Percentiles rank a stretch among this genome's conserved stretches.
phyloP scores from a whole-genome alignment of 345 rosid genomes.

The thale cress (Arabidopsis thaliana) region DNA sequence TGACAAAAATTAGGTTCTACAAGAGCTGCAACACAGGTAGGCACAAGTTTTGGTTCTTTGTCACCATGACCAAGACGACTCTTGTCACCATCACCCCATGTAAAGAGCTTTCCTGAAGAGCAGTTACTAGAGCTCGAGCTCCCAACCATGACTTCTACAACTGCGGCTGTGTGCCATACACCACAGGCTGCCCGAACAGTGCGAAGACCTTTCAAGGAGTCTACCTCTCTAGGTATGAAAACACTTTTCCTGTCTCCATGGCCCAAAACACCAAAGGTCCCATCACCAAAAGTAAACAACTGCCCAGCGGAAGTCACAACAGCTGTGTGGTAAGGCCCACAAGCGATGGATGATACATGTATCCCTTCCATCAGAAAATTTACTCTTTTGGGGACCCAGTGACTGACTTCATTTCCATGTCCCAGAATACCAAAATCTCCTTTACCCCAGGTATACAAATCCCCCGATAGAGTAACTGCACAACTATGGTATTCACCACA shows the following conservation, averaged over 20 bases:
- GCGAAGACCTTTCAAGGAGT: conserved; percentile 62
- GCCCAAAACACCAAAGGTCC: conserved; percentile 82
- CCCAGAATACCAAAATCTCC: conserved; percentile 69
- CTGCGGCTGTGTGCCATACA: conserved; percentile 92
- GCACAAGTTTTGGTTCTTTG: conserved; percentile 92
- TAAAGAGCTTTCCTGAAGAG: conserved; percentile 94
- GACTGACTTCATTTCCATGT: conserved; percentile 60
- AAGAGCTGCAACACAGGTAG: conserved; percentile 96
- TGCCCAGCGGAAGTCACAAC: conserved; percentile 68
- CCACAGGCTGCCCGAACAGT: conserved; percentile 71
- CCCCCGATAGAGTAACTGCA: conserved; percentile 71
- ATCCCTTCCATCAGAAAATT: conserved; percentile 64
- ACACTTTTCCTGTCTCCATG: conserved; percentile 68
- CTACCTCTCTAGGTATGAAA: conserved; percentile 69
- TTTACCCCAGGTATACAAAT: conserved; percentile 77
- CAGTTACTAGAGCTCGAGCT: conserved; percentile 94
- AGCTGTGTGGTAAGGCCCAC: conserved; percentile 87
- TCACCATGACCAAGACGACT: conserved; percentile 97
- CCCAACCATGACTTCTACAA: conserved; percentile 97
- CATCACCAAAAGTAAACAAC: conserved; percentile 83
- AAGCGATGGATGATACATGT: conserved; percentile 67
- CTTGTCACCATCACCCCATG: conserved; percentile 99
- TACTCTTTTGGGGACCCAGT: conserved; percentile 66
- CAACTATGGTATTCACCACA: conserved; percentile 78
- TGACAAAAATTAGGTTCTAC: conserved; percentile 96